Conservation (phyloP, 768 basidiomycete genomes). For the Leccinellum albellum region DNA sequence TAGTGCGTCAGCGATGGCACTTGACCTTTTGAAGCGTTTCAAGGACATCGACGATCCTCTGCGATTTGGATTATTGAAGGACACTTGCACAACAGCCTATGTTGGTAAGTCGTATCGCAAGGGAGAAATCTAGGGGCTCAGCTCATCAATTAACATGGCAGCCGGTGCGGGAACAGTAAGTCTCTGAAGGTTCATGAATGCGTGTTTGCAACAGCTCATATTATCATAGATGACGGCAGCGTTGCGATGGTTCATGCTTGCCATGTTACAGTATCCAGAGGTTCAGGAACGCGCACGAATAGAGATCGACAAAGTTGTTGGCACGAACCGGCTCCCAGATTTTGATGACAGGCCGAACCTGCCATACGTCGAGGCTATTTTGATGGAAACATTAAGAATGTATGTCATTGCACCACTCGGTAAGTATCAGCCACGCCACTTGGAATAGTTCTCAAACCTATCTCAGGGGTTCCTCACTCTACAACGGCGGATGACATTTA, state of each 20-base stretch:
- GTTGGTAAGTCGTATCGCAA: constrained; percentile 12
- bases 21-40: constrained; percentile 4
- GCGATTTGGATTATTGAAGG: constrained; percentile 10
- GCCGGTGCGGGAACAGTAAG: not conserved
- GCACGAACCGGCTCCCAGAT: constrained; percentile 25
- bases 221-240: constrained; percentile 7
- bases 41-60: constrained; percentile 4
- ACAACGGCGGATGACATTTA: constrained; percentile 19
- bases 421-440: constrained; percentile 5
- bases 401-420: constrained; percentile 27
- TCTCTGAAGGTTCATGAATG: not conserved
- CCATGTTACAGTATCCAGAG: constrained; percentile 32
- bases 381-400: constrained; percentile 31
- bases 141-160: not conserved
- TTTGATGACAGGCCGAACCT: constrained; percentile 22
- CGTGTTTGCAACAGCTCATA: not conserved
- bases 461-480: constrained; percentile 17
- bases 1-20: constrained; percentile 8
- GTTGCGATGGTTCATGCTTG: constrained; percentile 27
- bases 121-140: not conserved
- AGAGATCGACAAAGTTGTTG: constrained; percentile 30
- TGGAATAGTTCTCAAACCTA: not conserved
- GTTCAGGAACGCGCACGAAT: constrained; percentile 28
- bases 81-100: constrained; percentile 11
- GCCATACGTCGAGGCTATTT: constrained; percentile 30